Conservation (phyloP, 176 grass and related monocot genomes). For the Puya raimondii region DNA sequence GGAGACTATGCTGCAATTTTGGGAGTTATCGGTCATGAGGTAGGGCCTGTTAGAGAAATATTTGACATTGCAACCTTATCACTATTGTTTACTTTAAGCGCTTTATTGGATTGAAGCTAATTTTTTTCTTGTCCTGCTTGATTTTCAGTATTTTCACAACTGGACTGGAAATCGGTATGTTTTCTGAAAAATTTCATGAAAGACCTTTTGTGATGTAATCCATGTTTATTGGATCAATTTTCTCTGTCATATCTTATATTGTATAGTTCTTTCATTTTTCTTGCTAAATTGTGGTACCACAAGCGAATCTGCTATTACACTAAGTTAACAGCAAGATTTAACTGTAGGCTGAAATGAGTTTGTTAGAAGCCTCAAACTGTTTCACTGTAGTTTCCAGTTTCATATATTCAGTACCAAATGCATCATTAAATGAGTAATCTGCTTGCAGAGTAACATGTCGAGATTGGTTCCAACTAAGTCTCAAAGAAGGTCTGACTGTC, state of each 20-base stretch:
- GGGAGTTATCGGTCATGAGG: conserved; percentile 96
- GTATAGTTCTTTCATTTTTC: background rate
- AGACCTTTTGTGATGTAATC: background rate
- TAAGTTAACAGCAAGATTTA: too few relatives aligned
- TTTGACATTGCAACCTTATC: background rate
- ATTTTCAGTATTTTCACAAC: conserved; percentile 98
- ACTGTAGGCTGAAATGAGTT: too few relatives aligned
- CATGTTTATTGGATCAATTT: background rate
- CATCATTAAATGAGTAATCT: background rate
- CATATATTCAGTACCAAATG: background rate
- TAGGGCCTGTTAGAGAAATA: conserved; percentile 6
- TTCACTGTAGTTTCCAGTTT: background rate
- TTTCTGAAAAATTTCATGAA: conserved; percentile 5
- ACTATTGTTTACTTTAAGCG: background rate
- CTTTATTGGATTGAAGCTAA: conserved; percentile 5
- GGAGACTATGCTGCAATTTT: conserved; percentile 96
- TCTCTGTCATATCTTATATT: background rate
- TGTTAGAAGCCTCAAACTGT: background rate
- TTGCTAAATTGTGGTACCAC: too few relatives aligned
- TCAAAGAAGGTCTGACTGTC: conserved; percentile 96
- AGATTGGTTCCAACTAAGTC: conserved; percentile 99
- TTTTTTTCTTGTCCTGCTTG: conserved; percentile 21
- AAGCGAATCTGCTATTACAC: too few relatives aligned
- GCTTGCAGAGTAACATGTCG: conserved; percentile 88
- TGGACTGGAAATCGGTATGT: conserved; percentile 94